These are phyloP conservation scores for Heterobasidion occidentale DNA, from an alignment of 1,284 basidiomycete genomes.

Conservation along the genomic window DNA sequence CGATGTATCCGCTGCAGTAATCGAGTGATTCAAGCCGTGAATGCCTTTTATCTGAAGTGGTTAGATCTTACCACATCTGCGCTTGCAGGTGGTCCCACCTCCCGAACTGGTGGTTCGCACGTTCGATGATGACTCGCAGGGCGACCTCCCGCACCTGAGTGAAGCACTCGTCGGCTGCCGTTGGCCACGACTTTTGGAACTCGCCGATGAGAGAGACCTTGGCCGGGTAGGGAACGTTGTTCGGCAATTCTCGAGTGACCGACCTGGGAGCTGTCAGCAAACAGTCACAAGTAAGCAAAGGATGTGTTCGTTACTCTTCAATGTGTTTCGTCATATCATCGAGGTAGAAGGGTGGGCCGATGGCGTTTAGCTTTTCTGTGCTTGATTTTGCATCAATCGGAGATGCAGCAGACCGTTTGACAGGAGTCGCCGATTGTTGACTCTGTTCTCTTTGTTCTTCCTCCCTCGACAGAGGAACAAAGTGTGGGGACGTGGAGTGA, in stretches of 20 bases:
- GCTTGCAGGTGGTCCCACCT: conserved; percentile 21
- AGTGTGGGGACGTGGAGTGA: conserved; percentile 31
- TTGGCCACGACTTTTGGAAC: conserved; percentile 26
- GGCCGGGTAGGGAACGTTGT: conserved; percentile 24
- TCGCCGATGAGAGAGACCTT: conserved; percentile 18
- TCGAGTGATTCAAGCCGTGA: neutral
- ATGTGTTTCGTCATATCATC: conserved; percentile 25
- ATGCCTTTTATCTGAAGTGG: neutral
- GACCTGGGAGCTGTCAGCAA: conserved; percentile 11
- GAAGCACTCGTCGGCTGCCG: conserved; percentile 21
- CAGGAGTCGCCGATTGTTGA: neutral
- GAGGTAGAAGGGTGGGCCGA: conserved; percentile 15
- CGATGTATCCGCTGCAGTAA: conserved; percentile 12
- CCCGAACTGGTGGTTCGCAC: conserved; percentile 19
- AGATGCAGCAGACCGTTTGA: neutral
- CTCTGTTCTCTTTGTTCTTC: neutral
- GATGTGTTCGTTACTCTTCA: conserved; percentile 16
- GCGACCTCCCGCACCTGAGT: conserved; percentile 15
- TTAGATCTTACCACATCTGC: conserved; percentile 19
- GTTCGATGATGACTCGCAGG: conserved; percentile 11
- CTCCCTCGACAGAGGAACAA: conserved; percentile 11
- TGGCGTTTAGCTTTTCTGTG: neutral
- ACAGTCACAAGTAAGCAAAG: neutral
- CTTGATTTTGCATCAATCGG: neutral
- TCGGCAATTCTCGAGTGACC: conserved; percentile 25